Base-by-base conservation (phyloP, 441 rosid species). In the Euphorbia schlechtendalii region DNA sequence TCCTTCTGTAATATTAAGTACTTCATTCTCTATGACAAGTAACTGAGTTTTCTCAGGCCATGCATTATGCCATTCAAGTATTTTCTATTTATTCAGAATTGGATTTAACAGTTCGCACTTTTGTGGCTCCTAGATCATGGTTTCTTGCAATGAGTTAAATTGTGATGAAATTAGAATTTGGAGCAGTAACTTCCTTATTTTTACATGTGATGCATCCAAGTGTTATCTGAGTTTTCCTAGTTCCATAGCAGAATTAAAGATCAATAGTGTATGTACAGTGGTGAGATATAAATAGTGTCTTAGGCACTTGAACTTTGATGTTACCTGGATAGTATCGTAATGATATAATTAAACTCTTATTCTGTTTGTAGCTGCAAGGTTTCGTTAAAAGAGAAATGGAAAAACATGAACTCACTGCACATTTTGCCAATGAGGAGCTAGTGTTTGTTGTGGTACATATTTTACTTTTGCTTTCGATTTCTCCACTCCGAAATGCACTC, bases 371-470 rank as follows among this genome's bases (percentile, higher is more conserved):
- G 96, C 74, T 89, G 76, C 98, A 92, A 82, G 82, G 83, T 69
- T 65, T 79, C 45, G 54, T 92, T 77, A 86, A 73, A 69, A 64
- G 67, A 68, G 84, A 79, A 78, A 85, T 89, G 92, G 82, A 71
- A 67, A 81, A 76, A 70, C 82, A 76, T 43, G 79, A 84, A 69
- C 41, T 89, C 65, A 87, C 88, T 34, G 84, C 88, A 13, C 64
- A 75, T 32, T 68, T 89, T 14, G 90, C 82, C 18, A 85, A 85
- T 55, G 59, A 71, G 68, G 96, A 89, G 75, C 55, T 89, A 43
- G 85, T 87, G 63, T 89, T 89, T 77, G 76, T 92, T 65, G 65
- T 89, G 96, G 98, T 92, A 88, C 15, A 36, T 13, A 9, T 52
- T 60, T 71, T 27, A 30, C 46, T 53, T 11, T 30, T 11, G 8